Evolutionary conservation across 2,329 filamentous ascomycete species (phyloP).

Genomic region (Pseudogymnoascus sp.): DNA sequence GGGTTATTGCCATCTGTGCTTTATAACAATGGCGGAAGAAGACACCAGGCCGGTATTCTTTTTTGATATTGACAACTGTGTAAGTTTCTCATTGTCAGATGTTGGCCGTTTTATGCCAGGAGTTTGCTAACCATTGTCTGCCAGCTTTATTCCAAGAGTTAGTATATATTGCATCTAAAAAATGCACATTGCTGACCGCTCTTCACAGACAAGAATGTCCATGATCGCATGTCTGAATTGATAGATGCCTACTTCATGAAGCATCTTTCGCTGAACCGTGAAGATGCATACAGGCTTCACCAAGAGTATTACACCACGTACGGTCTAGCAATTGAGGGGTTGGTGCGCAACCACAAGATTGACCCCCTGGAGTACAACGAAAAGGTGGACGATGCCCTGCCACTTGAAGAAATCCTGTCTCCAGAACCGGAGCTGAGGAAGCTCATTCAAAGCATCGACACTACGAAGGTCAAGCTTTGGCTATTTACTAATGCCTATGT

Average conservation of each 20-base stretch:
- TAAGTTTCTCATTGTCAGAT: slow-evolving; percentile 33
- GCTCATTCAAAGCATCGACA: slow-evolving; percentile 77
- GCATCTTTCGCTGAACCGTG: slow-evolving; percentile 64
- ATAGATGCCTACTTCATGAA: slow-evolving; percentile 51
- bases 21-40: neutral
- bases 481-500: slow-evolving; percentile 95
- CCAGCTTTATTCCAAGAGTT: slow-evolving; percentile 77
- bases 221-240: slow-evolving; percentile 78
- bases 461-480: slow-evolving; percentile 77
- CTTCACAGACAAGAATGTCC: slow-evolving; percentile 64
- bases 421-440: slow-evolving; percentile 67
- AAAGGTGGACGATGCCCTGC: slow-evolving; percentile 90
- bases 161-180: slow-evolving; percentile 24
- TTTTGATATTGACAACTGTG: slow-evolving; percentile 98
- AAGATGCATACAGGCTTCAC: slow-evolving; percentile 82
- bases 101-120: neutral
- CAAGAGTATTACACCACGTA: slow-evolving; percentile 92
- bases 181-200: neutral
- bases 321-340: slow-evolving; percentile 91
- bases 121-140: neutral
- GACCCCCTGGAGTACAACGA: slow-evolving; percentile 90
- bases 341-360: slow-evolving; percentile 90
- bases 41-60: slow-evolving; percentile 48
- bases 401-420: slow-evolving; percentile 75
- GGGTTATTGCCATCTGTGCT: neutral